Conservation (phyloP, 2,329 filamentous ascomycete species). For the Beauveria sp. region DNA sequence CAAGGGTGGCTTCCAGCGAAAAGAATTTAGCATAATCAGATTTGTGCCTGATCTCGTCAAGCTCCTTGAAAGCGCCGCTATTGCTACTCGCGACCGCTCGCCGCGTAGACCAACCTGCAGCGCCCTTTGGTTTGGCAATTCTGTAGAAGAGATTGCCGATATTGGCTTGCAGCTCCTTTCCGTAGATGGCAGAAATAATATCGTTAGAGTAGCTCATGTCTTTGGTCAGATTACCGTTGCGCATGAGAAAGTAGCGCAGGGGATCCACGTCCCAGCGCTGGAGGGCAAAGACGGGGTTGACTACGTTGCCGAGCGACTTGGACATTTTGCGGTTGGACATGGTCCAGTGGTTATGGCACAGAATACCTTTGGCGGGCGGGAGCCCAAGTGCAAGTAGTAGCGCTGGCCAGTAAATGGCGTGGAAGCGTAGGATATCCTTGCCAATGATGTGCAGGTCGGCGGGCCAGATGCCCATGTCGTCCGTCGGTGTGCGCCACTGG, state of each 20-base stretch:
- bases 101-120: conserved; percentile 52
- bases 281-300: conserved; percentile 87
- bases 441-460: conserved; percentile 88
- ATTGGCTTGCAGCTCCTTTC: conserved; percentile 67
- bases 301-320: conserved; percentile 89
- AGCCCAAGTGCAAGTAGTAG: conserved; percentile 84
- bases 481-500: conserved; percentile 56
- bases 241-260: conserved; percentile 82
- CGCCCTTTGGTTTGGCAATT: conserved; percentile 54
- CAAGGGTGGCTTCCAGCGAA: conserved; percentile 22
- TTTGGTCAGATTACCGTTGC: conserved; percentile 66
- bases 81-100: conserved; percentile 40
- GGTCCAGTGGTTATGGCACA: conserved; percentile 94
- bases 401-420: conserved; percentile 97
- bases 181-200: conserved; percentile 67
- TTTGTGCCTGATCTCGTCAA: background rate
- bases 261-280: conserved; percentile 82
- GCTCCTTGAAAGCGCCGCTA: conserved; percentile 18
- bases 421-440: conserved; percentile 94
- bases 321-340: conserved; percentile 88
- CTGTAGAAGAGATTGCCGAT: conserved; percentile 76
- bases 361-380: conserved; percentile 67
- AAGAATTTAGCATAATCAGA: conserved; percentile 12
- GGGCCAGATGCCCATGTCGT: conserved; percentile 67
- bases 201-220: conserved; percentile 83